These are phyloP conservation scores for Russula griseocarnosa DNA, from an alignment of 768 basidiomycete genomes.

Conservation along the genomic window DNA sequence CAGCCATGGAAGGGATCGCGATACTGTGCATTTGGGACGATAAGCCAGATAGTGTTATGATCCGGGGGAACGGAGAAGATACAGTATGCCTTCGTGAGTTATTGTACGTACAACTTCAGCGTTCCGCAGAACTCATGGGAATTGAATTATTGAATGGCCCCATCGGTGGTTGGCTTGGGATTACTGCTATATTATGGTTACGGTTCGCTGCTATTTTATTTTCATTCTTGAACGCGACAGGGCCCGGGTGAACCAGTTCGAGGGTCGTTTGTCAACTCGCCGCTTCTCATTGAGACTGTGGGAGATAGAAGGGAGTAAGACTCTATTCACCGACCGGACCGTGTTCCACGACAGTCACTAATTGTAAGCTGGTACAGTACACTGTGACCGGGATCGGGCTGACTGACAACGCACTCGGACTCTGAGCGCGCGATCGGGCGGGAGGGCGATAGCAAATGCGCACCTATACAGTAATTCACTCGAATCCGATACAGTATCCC, in stretches of 20 bases:
- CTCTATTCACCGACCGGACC: background rate
- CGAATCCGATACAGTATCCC: too few relatives aligned
- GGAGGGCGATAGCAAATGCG: too few relatives aligned
- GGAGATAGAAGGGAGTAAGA: background rate
- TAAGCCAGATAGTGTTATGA: background rate
- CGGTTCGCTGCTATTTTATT: background rate
- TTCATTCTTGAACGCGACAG: background rate
- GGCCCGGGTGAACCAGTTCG: background rate
- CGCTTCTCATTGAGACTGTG: background rate
- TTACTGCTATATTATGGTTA: background rate
- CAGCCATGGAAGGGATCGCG: background rate
- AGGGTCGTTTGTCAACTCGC: background rate
- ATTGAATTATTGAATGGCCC: background rate
- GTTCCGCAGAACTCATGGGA: background rate
- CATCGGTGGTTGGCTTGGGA: background rate
- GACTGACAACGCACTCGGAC: too few relatives aligned
- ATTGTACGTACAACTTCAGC: background rate
- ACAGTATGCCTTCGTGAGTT: background rate
- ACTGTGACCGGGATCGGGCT: too few relatives aligned
- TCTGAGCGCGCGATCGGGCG: too few relatives aligned
- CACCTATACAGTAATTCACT: too few relatives aligned
- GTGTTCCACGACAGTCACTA: background rate
- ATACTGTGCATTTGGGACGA: background rate
- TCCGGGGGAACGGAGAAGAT: background rate
- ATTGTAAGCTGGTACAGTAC: too few relatives aligned